Conservation (phyloP, 1,284 basidiomycete species). For the Microstroma glucosiphilum region DNA sequence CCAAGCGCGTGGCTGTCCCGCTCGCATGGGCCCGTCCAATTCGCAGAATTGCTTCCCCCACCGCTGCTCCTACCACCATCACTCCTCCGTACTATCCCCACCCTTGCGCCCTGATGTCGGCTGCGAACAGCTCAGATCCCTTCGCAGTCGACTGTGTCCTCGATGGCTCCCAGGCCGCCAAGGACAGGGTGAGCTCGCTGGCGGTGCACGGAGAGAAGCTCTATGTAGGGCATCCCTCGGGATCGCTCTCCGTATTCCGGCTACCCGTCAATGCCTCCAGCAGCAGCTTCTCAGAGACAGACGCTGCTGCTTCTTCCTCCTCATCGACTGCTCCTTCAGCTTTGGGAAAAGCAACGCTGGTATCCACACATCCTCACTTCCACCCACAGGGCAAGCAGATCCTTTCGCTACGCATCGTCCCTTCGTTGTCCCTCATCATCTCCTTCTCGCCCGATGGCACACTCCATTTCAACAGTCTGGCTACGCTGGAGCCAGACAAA, state of each 20-base stretch:
- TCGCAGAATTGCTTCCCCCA: too few relatives aligned
- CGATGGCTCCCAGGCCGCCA: background rate
- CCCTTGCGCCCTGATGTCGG: too few relatives aligned
- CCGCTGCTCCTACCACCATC: too few relatives aligned
- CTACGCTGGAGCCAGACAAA: background rate
- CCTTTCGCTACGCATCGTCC: background rate
- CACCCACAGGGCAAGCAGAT: background rate
- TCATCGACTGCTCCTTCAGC: slow-evolving; percentile 53
- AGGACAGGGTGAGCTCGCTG: slow-evolving; percentile 21
- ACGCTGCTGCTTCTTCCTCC: slow-evolving; percentile 59
- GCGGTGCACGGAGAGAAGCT: slow-evolving; percentile 31
- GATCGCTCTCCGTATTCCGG: slow-evolving; percentile 23
- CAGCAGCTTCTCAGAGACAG: background rate
- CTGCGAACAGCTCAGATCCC: background rate
- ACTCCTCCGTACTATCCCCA: too few relatives aligned
- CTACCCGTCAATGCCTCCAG: slow-evolving; percentile 13
- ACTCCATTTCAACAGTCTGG: slow-evolving; percentile 4
- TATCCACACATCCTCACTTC: background rate
- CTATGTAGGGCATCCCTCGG: slow-evolving; percentile 32
- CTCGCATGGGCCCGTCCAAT: too few relatives aligned
- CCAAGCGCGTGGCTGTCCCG: too few relatives aligned
- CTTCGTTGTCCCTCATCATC: slow-evolving; percentile 8
- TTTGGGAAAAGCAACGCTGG: background rate
- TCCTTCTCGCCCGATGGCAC: slow-evolving; percentile 1
- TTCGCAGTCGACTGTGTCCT: slow-evolving; percentile 6